These are phyloP conservation scores for Rhynchospora tenuis DNA, from an alignment of 176 grass and related monocot species.

Conservation along the genomic window DNA sequence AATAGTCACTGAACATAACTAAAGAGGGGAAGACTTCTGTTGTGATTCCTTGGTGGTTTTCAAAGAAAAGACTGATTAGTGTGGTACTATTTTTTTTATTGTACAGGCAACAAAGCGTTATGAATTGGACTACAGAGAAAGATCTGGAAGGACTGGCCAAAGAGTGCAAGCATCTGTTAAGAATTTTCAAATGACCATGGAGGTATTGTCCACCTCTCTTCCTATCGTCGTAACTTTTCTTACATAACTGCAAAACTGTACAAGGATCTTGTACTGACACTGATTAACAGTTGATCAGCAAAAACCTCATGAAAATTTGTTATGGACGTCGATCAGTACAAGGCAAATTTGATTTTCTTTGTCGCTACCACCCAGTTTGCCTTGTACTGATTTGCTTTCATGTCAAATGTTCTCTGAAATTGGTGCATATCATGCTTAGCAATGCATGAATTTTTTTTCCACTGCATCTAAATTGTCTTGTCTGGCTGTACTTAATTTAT, in stretches of 20 bases:
- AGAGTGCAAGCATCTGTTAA: constrained; percentile 89
- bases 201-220: constrained; percentile 32
- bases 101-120: constrained; percentile 64
- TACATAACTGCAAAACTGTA: background rate
- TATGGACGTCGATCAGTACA: background rate
- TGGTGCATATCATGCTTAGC: constrained; percentile 5
- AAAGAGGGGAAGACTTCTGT: too few species aligned
- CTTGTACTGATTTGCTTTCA: background rate
- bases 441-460: background rate
- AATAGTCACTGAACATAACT: background rate
- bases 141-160: constrained; percentile 69
- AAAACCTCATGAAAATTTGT: background rate
- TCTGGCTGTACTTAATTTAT: background rate
- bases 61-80: background rate
- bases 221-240: background rate
- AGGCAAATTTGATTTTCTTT: background rate
- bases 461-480: background rate
- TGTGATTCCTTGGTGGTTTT: too few species aligned
- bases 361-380: background rate
- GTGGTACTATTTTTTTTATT: background rate
- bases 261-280: background rate
- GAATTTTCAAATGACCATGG: constrained; percentile 81
- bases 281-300: background rate
- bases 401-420: background rate
- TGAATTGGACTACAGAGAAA: constrained; percentile 92